phyloP scores from a whole-genome alignment of 2,329 filamentous ascomycete species.

The Sarocladium oryzae region DNA sequence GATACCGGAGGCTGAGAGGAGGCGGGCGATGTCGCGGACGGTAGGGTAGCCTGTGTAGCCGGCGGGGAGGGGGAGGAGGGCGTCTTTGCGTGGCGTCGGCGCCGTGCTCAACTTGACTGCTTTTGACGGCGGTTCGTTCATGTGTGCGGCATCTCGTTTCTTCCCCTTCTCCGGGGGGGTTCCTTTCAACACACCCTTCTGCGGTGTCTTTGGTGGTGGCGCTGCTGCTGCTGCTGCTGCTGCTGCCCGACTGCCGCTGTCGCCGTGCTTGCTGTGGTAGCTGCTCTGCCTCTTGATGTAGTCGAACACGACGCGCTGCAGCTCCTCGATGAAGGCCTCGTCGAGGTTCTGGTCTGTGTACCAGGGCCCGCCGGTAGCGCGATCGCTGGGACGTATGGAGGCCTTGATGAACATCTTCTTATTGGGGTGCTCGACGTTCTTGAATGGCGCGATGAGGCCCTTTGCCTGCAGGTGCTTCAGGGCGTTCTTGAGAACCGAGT shows the following conservation, averaged over 20 bases:
- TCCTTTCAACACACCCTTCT: conserved; percentile 50
- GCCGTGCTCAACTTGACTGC: conserved; percentile 18
- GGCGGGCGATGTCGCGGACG: conserved; percentile 66
- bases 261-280: conserved; percentile 42
- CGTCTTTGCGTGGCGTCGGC: conserved; percentile 25
- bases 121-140: conserved; percentile 24
- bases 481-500: conserved; percentile 71
- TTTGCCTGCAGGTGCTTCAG: conserved; percentile 80
- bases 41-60: conserved; percentile 77
- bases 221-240: too few relatives aligned
- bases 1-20: conserved; percentile 62
- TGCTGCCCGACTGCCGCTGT: conserved; percentile 14
- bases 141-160: conserved; percentile 43
- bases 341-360: conserved; percentile 89
- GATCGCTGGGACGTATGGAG: conserved; percentile 75
- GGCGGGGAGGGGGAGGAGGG: conserved; percentile 48
- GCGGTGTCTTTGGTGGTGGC: conserved; percentile 40
- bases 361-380: conserved; percentile 90
- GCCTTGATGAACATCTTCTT: conserved; percentile 96
- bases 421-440: conserved; percentile 82
- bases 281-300: conserved; percentile 68
- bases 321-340: conserved; percentile 74
- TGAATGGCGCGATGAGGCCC: conserved; percentile 79
- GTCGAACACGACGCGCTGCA: conserved; percentile 67
- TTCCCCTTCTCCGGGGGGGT: conserved; percentile 31